Base-by-base conservation (phyloP, 495 filamentous ascomycete species). In the Penicillium salamii region DNA sequence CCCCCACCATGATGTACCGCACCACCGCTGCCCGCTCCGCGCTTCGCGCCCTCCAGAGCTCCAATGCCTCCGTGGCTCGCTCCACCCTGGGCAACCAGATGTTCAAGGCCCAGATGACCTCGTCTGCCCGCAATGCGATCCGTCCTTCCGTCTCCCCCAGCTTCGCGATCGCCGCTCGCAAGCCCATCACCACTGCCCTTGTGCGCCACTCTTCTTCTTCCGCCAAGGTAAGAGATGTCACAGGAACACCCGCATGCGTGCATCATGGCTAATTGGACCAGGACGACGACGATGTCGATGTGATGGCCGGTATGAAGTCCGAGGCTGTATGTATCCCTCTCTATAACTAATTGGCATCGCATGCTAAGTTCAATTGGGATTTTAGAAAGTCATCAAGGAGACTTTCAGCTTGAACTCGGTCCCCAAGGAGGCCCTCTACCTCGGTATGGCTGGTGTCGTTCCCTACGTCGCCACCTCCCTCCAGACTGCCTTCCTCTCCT, bases 381-480 rank as follows among this genome's bases (percentile, higher is more conserved):
- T 54, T 37, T 20, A 97, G 91, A 72, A 82, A 75, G 84, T 80
- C 1, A 83, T 97, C 69, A 86, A 86, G 60, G 88, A 93, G n/a
- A 93, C 91, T 9, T 95, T 98, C 70, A 81, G 80, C 40, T 72
- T 98, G 20, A 58, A 70, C 20, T 77, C 75, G 3, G 92, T 97
- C 18, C 93, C 93, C 26, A 81, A 76, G 64, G 86, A 96, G 62
- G 82, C 91, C 34, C 84, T 89, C 47, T 77, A 76, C 58, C 78
- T 98, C 51, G 95, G 93, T 39, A 78, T 95, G 58, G 90, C 90
- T 11, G 93, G 93, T 65, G 87, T 95, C 3, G 52, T 97, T 11
- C 93, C 93, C 4, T 98, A 98, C 74, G 67, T 95, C 11, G 89
- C 79, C 29, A 97, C 93, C 11, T 95, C 92, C 2, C 54, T 92